These are phyloP conservation scores for Blastocystis sp. DNA, from an alignment of 352 stramenopile species.

Conservation along the genomic window DNA sequence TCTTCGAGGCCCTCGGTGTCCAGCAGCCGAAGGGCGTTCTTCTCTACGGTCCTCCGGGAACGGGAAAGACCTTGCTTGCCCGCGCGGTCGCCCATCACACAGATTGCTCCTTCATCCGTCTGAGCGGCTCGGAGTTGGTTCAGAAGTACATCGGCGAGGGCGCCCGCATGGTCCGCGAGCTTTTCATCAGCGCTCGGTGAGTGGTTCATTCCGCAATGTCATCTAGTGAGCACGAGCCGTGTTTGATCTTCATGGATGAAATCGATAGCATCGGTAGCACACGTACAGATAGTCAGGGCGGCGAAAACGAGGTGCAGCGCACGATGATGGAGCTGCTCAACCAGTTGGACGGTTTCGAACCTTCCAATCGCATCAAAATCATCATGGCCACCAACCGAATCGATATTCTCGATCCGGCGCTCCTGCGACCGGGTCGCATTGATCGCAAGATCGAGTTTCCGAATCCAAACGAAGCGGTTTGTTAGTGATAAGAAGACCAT, in stretches of 20 bases:
- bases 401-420: conserved; percentile 89
- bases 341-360: conserved; percentile 76
- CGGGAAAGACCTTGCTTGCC: conserved; percentile 93
- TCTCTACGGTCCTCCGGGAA: conserved; percentile 89
- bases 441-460: conserved; percentile 99
- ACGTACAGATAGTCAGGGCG: conserved; percentile 76
- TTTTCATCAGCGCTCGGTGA: conserved; percentile 93
- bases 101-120: conserved; percentile 98
- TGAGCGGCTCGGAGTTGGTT: conserved; percentile 92
- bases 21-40: conserved; percentile 85
- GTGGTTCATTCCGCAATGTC: conserved; percentile 2
- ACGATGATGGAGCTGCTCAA: conserved; percentile 99
- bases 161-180: conserved; percentile 92
- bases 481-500: conserved; percentile 28
- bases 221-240: conserved; percentile 78
- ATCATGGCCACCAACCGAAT: conserved; percentile 98
- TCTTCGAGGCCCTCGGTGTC: conserved; percentile 94
- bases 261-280: conserved; percentile 95
- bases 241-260: conserved; percentile 99
- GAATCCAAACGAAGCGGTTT: conserved; percentile 82
- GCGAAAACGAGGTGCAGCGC: conserved; percentile 94
- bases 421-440: conserved; percentile 90
- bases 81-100: conserved; percentile 96
- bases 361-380: conserved; percentile 67
- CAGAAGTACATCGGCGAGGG: conserved; percentile 99